Base-by-base conservation (phyloP, 2,329 filamentous ascomycete genomes). In the Acrocalymma vagum region DNA sequence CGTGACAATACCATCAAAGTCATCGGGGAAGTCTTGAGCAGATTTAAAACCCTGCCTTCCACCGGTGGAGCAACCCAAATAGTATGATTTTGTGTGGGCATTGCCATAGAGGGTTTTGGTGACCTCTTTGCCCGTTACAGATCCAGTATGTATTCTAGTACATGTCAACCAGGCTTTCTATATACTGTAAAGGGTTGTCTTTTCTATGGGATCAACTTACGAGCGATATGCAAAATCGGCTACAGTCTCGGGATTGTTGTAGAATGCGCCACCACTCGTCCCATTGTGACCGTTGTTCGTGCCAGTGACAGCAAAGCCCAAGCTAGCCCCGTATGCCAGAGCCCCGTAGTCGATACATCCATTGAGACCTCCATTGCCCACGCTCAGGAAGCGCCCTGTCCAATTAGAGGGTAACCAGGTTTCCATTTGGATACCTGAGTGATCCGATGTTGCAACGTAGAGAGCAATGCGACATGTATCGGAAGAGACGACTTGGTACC, bases 211-310 rank as follows among this genome's bases (percentile, higher is more conserved):
- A n/a, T n/a, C n/a, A n/a, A 50, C 60, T 50, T 37, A 61, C 30
- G 73, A 70, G 13, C 73, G 67, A 41, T 73, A 78, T 8, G 72
- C 74, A 48, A 78, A 80, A 45, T 80, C 78, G 23, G 70, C 65
- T 1, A 79, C 51, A 7, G 77, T 66, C 13, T 75, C 74, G 0
- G 70, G 58, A 15, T 77, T 74, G 13, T 72, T 64, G 33, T 74
- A 72, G 48, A 80, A 79, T 0, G 74, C 64, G 16, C 58, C 38
- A n/a, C 77, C 78, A 3, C 67, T 71, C 5, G 65, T 70, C 7
- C 72, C 72, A 36, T 74, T 70, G 40, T 75, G 72, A 1, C 72
- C 72, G 17, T 69, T 73, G 51, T 75, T 74, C 3, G 66, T 67
- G 9, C 66, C 67, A 5, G 73, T 69, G 9, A 65, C 55, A 0